Evolutionary conservation across 148 eudicot species (phyloP), one percentile per base, ranked within the genome.

Genomic region (Suaeda aralocaspica): DNA sequence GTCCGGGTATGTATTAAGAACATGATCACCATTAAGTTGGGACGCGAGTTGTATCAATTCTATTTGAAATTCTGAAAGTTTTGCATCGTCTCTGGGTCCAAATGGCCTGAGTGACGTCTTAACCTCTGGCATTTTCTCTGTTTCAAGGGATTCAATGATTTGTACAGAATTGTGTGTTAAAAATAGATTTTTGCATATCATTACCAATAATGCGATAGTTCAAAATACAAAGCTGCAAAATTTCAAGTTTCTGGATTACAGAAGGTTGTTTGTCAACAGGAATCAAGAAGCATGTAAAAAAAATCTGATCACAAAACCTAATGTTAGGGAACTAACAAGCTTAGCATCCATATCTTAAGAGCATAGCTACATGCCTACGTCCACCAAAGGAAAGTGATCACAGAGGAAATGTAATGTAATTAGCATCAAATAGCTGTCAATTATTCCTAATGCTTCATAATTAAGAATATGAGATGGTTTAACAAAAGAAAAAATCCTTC

Each of bases 11-110:
- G 83, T 64, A 69, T 89, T 89, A 18, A 89, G 87, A 31, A 92
- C 76, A 72, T 89, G 62, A 71, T 92, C 97, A 9, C 97, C 97
- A 48, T 82, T 86, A 30, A 92, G 89, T 77, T 92, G 97, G 15
- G 97, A 89, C 4, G 97, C 97, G 55, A 92, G 89, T 71, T 92
- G 97, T 64, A 89, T 84, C 74, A 92, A 16, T 72, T 92, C 97
- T 1, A 85, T 57, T 73, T 92, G 97, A 73, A 92, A 92, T 58
- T 92, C 97, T 11, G 97, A 84, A 39, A 92, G 92, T 68, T 74
- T 72, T 24, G 70, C 69, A 45, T 92, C 89, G 83, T 87, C 97
- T 69, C 75, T 85, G 44, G 97, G 84, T 69, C 95, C 95, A 67
- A 79, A 51, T 77, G 89, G 84, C 84, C 97, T 85, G 66, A 92